Conservation (phyloP, 2,329 filamentous ascomycete genomes). For the Colletotrichum lupini region DNA sequence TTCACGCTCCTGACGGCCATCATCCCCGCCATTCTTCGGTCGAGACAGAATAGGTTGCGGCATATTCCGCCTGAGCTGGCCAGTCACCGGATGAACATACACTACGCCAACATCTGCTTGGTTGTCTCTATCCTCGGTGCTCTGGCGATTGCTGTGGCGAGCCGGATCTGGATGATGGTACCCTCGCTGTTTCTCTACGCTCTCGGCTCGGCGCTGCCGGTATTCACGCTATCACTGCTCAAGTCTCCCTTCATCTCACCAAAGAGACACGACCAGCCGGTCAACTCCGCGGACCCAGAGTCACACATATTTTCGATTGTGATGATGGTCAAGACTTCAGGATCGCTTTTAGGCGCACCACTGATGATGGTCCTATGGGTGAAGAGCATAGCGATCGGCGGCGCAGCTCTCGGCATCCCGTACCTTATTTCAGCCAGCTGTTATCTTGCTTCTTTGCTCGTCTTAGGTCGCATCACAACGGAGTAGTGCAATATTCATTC, state of each 20-base stretch:
- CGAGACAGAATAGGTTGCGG: constrained; percentile 1
- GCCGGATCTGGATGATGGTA: constrained; percentile 52
- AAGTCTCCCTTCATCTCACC: constrained; percentile 53
- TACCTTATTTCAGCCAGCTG: constrained; percentile 52
- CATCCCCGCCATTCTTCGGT: constrained; percentile 51
- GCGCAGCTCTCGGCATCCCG: constrained; percentile 47
- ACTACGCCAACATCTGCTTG: constrained; percentile 50
- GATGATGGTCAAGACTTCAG: constrained; percentile 61
- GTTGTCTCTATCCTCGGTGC: constrained; percentile 50
- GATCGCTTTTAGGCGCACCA: constrained; percentile 58
- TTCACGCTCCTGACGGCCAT: constrained; percentile 55
- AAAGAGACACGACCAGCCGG: constrained; percentile 1
- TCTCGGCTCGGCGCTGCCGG: constrained; percentile 59
- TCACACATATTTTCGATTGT: constrained; percentile 61
- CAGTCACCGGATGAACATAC: constrained; percentile 45
- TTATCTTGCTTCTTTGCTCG: constrained; percentile 48
- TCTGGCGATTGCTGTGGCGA: constrained; percentile 52
- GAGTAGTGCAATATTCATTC: background rate
- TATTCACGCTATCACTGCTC: constrained; percentile 61
- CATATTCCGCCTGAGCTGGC: constrained; percentile 36
- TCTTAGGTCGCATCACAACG: constrained; percentile 39
- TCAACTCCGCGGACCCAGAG: constrained; percentile 42
- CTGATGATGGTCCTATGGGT: constrained; percentile 61
- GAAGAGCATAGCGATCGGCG: constrained; percentile 52
- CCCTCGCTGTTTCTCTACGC: constrained; percentile 58